phyloP scores from a whole-genome alignment of 768 basidiomycete species.

The Lyophyllum atratum region DNA sequence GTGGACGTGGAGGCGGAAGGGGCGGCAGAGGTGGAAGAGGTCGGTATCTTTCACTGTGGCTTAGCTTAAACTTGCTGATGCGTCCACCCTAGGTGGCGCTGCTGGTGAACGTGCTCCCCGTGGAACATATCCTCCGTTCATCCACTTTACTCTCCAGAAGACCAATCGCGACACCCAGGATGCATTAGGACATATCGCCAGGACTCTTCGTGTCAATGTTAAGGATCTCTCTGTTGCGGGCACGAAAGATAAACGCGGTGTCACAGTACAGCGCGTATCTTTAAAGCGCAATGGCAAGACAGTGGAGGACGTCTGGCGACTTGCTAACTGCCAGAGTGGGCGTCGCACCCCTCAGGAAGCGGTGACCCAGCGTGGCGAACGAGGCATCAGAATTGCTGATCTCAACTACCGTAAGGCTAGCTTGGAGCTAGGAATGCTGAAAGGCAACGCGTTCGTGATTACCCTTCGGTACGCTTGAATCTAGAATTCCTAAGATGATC shows the following conservation, averaged over 20 bases:
- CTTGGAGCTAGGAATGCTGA: constrained; percentile 93
- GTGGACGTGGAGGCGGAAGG: constrained; percentile 50
- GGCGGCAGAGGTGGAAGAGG: constrained; percentile 40
- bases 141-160: constrained; percentile 96
- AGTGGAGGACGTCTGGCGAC: constrained; percentile 83
- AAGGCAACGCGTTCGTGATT: constrained; percentile 94
- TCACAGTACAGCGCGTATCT: constrained; percentile 91
- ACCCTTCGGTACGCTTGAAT: constrained; percentile 71
- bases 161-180: constrained; percentile 98
- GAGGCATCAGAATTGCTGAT: constrained; percentile 87
- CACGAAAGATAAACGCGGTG: constrained; percentile 97
- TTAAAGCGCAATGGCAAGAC: constrained; percentile 75
- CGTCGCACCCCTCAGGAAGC: constrained; percentile 59
- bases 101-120: constrained; percentile 48
- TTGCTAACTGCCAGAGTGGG: constrained; percentile 67
- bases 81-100: constrained; percentile 1
- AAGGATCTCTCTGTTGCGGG: constrained; percentile 91
- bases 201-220: constrained; percentile 70
- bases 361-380: constrained; percentile 76
- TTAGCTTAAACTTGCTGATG: not conserved
- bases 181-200: constrained; percentile 78
- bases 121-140: constrained; percentile 79
- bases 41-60: constrained; percentile 1
- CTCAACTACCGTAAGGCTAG: constrained; percentile 80
- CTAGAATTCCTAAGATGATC: not conserved